Percentiles rank a stretch among this genome's conserved stretches.
These are phyloP conservation scores for Penicillium nucicola DNA, from an alignment of 495 filamentous ascomycete species.

Conservation along the genomic window DNA sequence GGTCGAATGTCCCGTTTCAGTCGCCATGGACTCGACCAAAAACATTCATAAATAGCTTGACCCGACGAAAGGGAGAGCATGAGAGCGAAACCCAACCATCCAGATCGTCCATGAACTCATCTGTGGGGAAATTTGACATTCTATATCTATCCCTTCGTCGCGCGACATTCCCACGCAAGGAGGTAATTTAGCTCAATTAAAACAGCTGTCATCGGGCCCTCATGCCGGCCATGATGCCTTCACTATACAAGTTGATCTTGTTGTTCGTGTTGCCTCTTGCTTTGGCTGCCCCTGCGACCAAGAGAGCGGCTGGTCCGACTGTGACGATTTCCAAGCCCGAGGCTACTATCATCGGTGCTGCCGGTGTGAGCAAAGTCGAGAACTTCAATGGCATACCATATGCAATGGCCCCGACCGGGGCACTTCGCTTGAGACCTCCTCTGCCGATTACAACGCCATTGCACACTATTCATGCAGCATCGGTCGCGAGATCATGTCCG, in stretches of 20 bases:
- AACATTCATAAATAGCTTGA: too few relatives aligned
- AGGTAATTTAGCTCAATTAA: not conserved
- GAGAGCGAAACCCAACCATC: not conserved
- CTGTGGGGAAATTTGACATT: not conserved
- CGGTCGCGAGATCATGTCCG: slow-evolving; percentile 49
- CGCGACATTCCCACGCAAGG: not conserved
- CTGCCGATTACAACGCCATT: slow-evolving; percentile 48
- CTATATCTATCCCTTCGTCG: not conserved
- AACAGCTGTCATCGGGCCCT: not conserved
- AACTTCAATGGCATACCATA: slow-evolving; percentile 64
- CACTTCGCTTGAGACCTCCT: slow-evolving; percentile 57
- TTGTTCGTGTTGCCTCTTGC: slow-evolving; percentile 2
- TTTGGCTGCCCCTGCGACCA: slow-evolving; percentile 19
- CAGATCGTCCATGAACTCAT: not conserved
- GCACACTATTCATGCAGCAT: slow-evolving; percentile 50
- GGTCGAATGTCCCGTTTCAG: too few relatives aligned
- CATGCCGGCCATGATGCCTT: slow-evolving; percentile 6
- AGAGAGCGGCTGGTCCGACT: slow-evolving; percentile 25
- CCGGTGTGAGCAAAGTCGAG: slow-evolving; percentile 32
- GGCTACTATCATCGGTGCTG: slow-evolving; percentile 51
- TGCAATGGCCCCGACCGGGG: slow-evolving; percentile 56
- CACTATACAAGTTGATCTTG: not conserved
- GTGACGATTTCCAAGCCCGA: slow-evolving; percentile 44
- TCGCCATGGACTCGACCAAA: too few relatives aligned
- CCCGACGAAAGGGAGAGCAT: not conserved